These are phyloP conservation scores for Plasmodium fragile DNA, from an alignment of 169 alveolate genomes.

Conservation along the genomic window DNA sequence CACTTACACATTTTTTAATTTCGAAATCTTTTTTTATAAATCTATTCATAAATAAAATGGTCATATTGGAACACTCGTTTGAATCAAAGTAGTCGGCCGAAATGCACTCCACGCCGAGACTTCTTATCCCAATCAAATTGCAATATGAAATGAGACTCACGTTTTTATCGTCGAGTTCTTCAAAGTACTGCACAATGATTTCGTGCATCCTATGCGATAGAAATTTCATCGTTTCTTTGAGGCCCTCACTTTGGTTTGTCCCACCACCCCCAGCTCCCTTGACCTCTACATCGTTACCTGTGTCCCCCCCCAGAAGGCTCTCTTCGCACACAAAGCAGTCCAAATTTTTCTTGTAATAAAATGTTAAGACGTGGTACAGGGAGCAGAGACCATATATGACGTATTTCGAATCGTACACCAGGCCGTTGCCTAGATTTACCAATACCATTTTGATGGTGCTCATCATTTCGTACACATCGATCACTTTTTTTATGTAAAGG, in stretches of 20 bases:
- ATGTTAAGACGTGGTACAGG: conserved; percentile 32
- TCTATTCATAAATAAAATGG: conserved; percentile 57
- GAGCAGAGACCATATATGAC: conserved; percentile 54
- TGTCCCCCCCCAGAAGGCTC: neutral
- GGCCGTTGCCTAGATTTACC: neutral
- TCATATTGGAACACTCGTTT: conserved; percentile 51
- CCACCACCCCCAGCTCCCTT: neutral
- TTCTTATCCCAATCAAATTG: conserved; percentile 45
- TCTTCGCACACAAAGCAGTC: conserved; percentile 45
- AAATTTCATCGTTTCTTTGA: neutral
- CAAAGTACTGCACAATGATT: conserved; percentile 35
- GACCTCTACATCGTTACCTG: neutral
- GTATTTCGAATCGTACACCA: conserved; percentile 44
- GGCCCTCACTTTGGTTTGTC: neutral
- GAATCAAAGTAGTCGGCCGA: conserved; percentile 34
- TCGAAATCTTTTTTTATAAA: conserved; percentile 71
- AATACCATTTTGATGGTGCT: conserved; percentile 10
- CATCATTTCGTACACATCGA: conserved; percentile 28
- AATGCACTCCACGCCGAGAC: conserved; percentile 17
- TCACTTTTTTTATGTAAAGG: conserved; percentile 61
- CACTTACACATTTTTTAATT: conserved; percentile 31
- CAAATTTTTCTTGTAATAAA: conserved; percentile 39
- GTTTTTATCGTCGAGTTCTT: conserved; percentile 45
- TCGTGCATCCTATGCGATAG: neutral
- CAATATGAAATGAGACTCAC: conserved; percentile 50